phyloP scores from a whole-genome alignment of 2,329 filamentous ascomycete species.

The Hirsutella rhossiliensis region DNA sequence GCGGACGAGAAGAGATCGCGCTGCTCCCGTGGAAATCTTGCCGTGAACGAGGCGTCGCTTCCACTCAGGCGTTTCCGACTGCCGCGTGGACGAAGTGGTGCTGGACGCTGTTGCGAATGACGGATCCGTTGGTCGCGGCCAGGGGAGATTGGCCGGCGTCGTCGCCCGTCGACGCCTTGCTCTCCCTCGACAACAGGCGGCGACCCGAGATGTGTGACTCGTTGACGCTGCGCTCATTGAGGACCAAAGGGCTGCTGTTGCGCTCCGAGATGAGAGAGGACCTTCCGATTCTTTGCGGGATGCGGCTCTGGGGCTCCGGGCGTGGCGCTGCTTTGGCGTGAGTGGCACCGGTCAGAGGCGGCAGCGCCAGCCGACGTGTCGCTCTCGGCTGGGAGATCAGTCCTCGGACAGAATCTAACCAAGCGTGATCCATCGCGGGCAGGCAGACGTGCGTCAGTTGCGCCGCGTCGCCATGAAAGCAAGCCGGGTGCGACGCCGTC shows the following conservation, averaged over 20 bases:
- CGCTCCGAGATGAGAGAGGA: constrained; percentile 12
- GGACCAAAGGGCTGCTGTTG: constrained; percentile 30
- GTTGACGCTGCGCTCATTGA: constrained; percentile 52
- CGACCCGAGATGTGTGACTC: constrained; percentile 44
- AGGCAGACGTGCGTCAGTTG: background rate
- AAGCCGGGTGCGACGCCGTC: too few species aligned
- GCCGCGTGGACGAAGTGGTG: constrained; percentile 51
- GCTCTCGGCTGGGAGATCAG: constrained; percentile 53
- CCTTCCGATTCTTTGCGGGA: constrained; percentile 27
- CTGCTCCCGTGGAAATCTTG: constrained; percentile 69
- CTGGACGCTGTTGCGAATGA: constrained; percentile 60
- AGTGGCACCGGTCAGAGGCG: constrained; percentile 22
- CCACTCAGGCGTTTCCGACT: constrained; percentile 69
- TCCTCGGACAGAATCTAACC: constrained; percentile 81
- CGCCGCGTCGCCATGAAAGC: background rate
- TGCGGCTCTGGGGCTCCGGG: constrained; percentile 25
- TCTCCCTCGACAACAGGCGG: constrained; percentile 31
- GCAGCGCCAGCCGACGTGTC: constrained; percentile 31
- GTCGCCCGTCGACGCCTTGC: constrained; percentile 15
- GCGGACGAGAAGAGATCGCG: constrained; percentile 76
- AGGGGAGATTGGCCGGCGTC: constrained; percentile 32
- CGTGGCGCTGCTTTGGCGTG: constrained; percentile 15
- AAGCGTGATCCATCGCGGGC: constrained; percentile 50
- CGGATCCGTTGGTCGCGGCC: constrained; percentile 37
- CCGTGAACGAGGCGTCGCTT: constrained; percentile 69